Conservation (phyloP, 176 grass and related monocot species). For the Coix lacrymajobi region DNA sequence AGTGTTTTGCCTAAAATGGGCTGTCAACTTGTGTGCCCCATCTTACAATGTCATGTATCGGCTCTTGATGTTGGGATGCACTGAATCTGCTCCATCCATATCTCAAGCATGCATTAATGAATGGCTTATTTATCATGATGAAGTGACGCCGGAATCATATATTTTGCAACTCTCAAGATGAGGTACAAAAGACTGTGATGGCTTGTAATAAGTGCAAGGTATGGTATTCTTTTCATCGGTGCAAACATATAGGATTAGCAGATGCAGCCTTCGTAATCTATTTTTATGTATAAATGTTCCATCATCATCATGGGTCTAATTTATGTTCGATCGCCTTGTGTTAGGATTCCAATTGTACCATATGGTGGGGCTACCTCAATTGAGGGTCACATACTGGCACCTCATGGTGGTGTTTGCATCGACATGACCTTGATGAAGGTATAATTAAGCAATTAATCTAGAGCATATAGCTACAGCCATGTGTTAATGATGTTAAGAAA, state of each 20-base stretch:
- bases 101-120: too few species aligned
- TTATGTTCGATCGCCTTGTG: background rate
- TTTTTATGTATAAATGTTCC: too few species aligned
- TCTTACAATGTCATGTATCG: too few species aligned
- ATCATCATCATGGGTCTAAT: too few species aligned
- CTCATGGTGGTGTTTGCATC: conserved; percentile 85
- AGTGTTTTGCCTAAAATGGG: background rate
- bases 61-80: too few species aligned
- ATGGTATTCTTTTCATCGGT: background rate
- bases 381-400: conserved; percentile 90
- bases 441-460: too few species aligned
- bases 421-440: conserved; percentile 90
- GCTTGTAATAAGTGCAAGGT: conserved; percentile 82
- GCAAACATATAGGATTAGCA: background rate
- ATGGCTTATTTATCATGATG: too few species aligned
- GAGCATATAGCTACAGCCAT: background rate
- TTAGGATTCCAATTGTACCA: conserved; percentile 83
- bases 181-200: conserved; percentile 71
- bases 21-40: background rate
- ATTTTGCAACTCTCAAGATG: conserved; percentile 58
- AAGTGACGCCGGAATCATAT: background rate
- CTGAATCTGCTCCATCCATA: too few species aligned
- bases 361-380: conserved; percentile 97
- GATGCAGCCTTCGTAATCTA: too few species aligned
- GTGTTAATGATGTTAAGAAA: background rate